Conservation (phyloP, 1,284 basidiomycete species). For the Takashimella tepidaria region DNA sequence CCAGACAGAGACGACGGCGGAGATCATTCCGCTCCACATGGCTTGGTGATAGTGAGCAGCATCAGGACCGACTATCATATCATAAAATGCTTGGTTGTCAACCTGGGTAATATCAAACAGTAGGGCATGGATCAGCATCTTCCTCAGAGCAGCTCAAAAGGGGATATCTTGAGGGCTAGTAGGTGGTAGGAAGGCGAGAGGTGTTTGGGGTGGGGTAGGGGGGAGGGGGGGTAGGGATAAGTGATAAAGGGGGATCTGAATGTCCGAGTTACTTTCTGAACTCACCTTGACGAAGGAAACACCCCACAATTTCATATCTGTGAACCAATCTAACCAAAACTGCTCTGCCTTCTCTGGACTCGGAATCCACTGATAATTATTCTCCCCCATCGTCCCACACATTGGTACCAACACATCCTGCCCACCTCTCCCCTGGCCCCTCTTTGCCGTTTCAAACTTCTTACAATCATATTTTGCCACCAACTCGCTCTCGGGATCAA, state of each 20-base stretch:
- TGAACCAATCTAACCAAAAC: slow-evolving; percentile 39
- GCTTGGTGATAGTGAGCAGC: slow-evolving; percentile 10
- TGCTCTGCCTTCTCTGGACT: slow-evolving; percentile 17
- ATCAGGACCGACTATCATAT: slow-evolving; percentile 8
- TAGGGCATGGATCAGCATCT: background rate
- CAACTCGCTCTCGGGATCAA: slow-evolving; percentile 26
- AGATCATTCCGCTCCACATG: slow-evolving; percentile 22
- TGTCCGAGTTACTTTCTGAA: background rate
- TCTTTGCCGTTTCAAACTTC: slow-evolving; percentile 9
- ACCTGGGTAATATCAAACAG: slow-evolving; percentile 13
- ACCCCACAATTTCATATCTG: slow-evolving; percentile 19
- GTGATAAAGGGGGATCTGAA: background rate
- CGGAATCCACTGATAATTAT: slow-evolving; percentile 19
- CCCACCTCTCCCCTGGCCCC: slow-evolving; percentile 6
- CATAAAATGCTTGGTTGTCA: slow-evolving; percentile 29
- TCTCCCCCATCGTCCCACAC: background rate
- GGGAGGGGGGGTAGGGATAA: too few relatives aligned
- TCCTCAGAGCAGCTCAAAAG: too few relatives aligned
- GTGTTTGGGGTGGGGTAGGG: too few relatives aligned
- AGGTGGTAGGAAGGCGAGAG: too few relatives aligned
- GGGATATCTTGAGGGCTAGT: too few relatives aligned
- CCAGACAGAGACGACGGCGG: slow-evolving; percentile 18
- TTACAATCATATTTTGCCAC: slow-evolving; percentile 22
- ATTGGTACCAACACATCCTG: slow-evolving; percentile 7
- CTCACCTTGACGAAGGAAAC: slow-evolving; percentile 35